Base-by-base conservation (phyloP, 768 basidiomycete species). In the Suillus ampliporus region DNA sequence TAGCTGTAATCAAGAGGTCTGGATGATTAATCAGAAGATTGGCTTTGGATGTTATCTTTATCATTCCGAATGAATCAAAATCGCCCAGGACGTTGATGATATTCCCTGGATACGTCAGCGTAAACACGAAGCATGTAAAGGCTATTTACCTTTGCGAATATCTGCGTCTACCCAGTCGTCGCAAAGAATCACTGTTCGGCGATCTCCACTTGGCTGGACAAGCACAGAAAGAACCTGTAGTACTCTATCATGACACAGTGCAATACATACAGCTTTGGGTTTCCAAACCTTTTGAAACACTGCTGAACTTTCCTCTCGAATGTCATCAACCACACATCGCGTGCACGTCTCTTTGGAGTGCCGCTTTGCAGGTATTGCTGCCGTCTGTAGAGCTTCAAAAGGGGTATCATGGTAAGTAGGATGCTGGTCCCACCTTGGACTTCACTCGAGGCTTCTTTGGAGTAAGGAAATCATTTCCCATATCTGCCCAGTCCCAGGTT, bases 1-100 rank as follows among this genome's bases (percentile, higher is more conserved):
- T 97, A 28, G 95, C 90, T 2, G 97, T 96, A 53, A 98, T 76
- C 46, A 99, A 89, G 51, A 94, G 77, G 76, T 99, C 97, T 6
- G 97, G 97, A 69, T 99, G 95, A 54, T 90, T 89, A 65, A 99
- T 89, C 61, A 99, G 77, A 53, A 91, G 78, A 66, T 94, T 89
- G 11, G 83, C 71, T 58, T 82, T 82, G 35, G 87, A 82, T 2
- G 86, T 87, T 51, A 97, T 82, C 2, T 78, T 74, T 35, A 94
- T 89, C 47, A 72, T 70, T 9, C 71, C 76, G n/a, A 80, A 65
- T 19, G 78, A 57, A 47, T 72, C 65, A 47, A 75, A 76, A 28
- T 63, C 61, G 28, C 91, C 91, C 41, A 97, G 79, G 57, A 94
- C 79, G 73, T 97, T 97, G 65, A 96, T 77, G 41, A 82, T 83